phyloP scores from a whole-genome alignment of 148 eudicot genomes.

The Chenopodium berlandieri region DNA sequence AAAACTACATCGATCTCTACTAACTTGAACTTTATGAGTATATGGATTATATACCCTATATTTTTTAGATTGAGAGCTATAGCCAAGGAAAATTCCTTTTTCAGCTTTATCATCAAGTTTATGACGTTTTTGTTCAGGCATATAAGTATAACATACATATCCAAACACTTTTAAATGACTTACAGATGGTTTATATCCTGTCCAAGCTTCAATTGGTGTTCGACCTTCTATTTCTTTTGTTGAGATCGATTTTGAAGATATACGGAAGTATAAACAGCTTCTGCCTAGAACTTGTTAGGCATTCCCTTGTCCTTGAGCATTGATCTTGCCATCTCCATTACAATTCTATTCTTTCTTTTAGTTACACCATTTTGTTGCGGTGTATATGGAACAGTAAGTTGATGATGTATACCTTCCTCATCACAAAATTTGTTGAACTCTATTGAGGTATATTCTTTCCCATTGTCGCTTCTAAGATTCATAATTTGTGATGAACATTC shows the following conservation, averaged over 20 bases:
- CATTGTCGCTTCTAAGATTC: no score
- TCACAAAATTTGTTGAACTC: no score
- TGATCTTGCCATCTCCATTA: constrained; percentile 1
- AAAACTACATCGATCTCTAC: not conserved
- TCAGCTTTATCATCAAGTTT: not conserved
- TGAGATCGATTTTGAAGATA: constrained; percentile 4
- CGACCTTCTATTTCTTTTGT: not conserved
- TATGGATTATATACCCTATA: not conserved
- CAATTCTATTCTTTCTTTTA: not conserved
- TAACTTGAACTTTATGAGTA: not conserved
- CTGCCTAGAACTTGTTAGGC: not conserved
- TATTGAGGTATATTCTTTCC: no score
- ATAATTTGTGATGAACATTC: not conserved
- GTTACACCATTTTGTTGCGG: no score
- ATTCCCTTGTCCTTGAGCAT: not conserved
- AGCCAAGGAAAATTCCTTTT: not conserved
- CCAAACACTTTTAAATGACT: not conserved
- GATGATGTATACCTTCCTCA: no score
- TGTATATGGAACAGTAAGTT: no score
- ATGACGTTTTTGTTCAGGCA: not conserved
- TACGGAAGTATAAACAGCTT: not conserved
- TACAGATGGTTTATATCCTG: not conserved
- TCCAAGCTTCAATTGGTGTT: constrained; percentile 1
- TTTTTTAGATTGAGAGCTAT: not conserved
- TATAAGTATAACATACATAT: no score